A percentile compares a stretch with the other conserved stretches of the same genome.
Conservation (phyloP, 352 stramenopile species). For the Globisporangium radiosum region DNA sequence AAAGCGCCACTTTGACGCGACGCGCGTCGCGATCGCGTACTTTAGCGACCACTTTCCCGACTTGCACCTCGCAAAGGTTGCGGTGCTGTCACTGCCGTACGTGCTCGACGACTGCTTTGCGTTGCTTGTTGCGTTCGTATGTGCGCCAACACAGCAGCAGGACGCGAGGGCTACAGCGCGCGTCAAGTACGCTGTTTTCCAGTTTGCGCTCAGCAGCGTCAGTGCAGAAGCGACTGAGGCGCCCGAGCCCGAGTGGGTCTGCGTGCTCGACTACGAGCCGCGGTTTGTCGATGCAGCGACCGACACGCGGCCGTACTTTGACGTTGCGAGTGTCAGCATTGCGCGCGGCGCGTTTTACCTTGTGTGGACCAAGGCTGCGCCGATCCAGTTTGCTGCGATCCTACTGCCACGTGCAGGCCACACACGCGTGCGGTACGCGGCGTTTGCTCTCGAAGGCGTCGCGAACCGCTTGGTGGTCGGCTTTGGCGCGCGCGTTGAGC, state of each 20-base stretch:
- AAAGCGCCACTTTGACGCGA: conserved; percentile 52
- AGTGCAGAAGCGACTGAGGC: conserved; percentile 1
- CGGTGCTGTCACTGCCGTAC: conserved; percentile 64
- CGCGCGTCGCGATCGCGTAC: conserved; percentile 53
- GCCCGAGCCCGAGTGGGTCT: conserved; percentile 50
- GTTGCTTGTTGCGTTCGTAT: conserved; percentile 64
- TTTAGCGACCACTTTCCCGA: conserved; percentile 67
- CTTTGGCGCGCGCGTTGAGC: conserved; percentile 49
- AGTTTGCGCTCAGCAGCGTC: conserved; percentile 38
- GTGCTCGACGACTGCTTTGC: conserved; percentile 47
- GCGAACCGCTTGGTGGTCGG: conserved; percentile 35
- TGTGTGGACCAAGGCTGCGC: conserved; percentile 51
- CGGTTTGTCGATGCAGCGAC: conserved; percentile 30
- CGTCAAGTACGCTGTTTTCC: conserved; percentile 70
- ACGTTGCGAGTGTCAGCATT: conserved; percentile 56
- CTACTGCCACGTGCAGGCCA: conserved; percentile 44
- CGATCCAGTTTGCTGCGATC: conserved; percentile 60
- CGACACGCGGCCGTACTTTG: conserved; percentile 34
- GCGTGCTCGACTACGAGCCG: conserved; percentile 63
- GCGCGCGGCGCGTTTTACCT: conserved; percentile 60
- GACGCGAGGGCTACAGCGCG: conserved; percentile 21
- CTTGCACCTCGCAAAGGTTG: conserved; percentile 49
- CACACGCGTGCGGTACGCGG: conserved; percentile 41
- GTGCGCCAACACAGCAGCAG: conserved; percentile 19
- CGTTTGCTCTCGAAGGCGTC: conserved; percentile 67